Evolutionary conservation across 1,139 yeast species (phyloP), one percentile per base, ranked within the genome.

Genomic region (Magnusiomyces magnusii): DNA sequence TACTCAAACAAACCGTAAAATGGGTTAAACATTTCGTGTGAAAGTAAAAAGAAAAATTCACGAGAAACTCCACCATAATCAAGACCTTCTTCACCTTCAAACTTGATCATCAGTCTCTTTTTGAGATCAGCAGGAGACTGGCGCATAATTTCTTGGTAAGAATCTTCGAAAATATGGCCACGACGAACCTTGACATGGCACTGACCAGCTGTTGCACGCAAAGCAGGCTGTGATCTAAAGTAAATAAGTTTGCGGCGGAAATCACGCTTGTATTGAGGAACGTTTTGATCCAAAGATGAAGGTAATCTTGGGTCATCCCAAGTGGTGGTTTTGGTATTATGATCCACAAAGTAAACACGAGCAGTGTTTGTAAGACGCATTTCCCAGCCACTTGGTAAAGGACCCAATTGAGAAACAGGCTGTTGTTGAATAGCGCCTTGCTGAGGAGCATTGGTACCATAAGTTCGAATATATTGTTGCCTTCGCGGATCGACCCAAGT

Each of bases 251-350:
- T 93, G 75, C 99, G 85, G 77, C 99, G 83, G 76, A 95, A 93
- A 75, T 93, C 99, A 77, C 99, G 93, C 81, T 93, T 95, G 76
- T 93, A 93, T 75, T 95, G 99, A 27, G 99, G 99, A 67, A 93
- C 99, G 68, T 92, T 93, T 76, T 93, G 99, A 73, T 93, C 99
- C 67, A 93, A 78, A 13, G 97, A 88, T 1, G 97, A 91, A 55
- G 99, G 99, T 71, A 93, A 80, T 72, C 99, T 85, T 64, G 99
- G 99, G 73, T 93, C 99, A 75, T 93, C 99, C 99, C 99, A 93
- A 1, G 99, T 93, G 1, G 99, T 93, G 0, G 99, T 93, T 76
- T 93, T 93, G 53, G 99, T 93, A 75, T 93, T 93, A 77, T 93
- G 99, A 75, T 93, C 99, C 64, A 93, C 99, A 74, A 93, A 93